Conservation (phyloP, 805 yeast species). For the Wickerhamomyces ciferrii region DNA sequence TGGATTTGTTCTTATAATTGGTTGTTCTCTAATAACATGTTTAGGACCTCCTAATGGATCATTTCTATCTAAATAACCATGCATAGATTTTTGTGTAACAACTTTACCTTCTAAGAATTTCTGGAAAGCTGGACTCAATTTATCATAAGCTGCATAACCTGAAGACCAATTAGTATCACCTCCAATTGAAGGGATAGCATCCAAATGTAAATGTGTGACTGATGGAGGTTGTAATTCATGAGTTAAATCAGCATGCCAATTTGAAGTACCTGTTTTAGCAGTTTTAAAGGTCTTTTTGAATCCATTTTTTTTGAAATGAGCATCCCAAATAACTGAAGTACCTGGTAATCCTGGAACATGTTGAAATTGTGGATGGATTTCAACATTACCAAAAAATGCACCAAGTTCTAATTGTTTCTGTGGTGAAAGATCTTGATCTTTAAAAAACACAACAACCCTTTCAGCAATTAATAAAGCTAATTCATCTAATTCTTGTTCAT, state of each 20-base stretch:
- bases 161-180: conserved; percentile 52
- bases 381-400: conserved; percentile 38
- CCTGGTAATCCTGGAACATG: conserved; percentile 27
- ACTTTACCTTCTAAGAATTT: conserved; percentile 45
- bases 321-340: conserved; percentile 28
- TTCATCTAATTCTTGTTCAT: conserved; percentile 37
- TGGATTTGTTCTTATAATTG: conserved; percentile 53
- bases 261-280: background rate
- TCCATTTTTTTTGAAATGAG: background rate
- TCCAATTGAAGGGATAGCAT: conserved; percentile 40
- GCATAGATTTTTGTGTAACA: conserved; percentile 36
- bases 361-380: conserved; percentile 30
- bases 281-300: background rate
- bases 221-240: conserved; percentile 53
- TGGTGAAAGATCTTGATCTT: conserved; percentile 39
- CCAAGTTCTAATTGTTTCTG: conserved; percentile 38
- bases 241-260: conserved; percentile 48
- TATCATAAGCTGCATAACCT: conserved; percentile 53
- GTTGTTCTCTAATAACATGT: conserved; percentile 46
- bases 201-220: conserved; percentile 43
- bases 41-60: conserved; percentile 40
- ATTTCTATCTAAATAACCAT: conserved; percentile 30
- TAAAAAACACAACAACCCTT: conserved; percentile 42
- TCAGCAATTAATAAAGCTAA: conserved; percentile 41
- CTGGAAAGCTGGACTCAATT: conserved; percentile 45